These are phyloP conservation scores for Gynochthodes officinalis DNA, from an alignment of 257 asterid genomes.

Conservation along the genomic window DNA sequence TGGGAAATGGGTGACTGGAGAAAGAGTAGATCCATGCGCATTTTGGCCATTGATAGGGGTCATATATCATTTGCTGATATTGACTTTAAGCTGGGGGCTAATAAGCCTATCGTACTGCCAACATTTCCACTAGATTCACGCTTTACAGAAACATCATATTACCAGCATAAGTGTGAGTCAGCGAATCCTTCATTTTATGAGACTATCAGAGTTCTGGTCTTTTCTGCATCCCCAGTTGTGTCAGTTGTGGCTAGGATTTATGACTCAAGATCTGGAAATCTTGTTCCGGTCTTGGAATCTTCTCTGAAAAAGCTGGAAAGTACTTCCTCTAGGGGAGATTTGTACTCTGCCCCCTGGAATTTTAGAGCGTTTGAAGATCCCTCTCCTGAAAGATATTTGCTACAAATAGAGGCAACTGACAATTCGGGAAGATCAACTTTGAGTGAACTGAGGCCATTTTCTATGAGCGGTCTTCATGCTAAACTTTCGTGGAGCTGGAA, in stretches of 20 bases:
- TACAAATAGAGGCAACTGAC: constrained; percentile 77
- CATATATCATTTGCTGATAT: constrained; percentile 67
- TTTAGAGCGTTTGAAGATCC: constrained; percentile 77
- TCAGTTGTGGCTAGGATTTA: constrained; percentile 78
- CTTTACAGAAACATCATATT: constrained; percentile 37
- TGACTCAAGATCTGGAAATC: constrained; percentile 62
- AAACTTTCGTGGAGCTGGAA: constrained; percentile 65
- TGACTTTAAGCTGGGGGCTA: constrained; percentile 53
- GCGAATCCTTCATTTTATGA: constrained; percentile 37
- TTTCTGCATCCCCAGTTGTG: constrained; percentile 63
- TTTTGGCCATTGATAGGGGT: constrained; percentile 82
- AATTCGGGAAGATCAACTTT: constrained; percentile 48
- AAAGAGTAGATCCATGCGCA: constrained; percentile 71
- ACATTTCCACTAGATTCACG: constrained; percentile 86
- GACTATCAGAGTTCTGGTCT: constrained; percentile 63
- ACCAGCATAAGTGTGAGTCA: constrained; percentile 34
- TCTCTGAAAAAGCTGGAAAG: constrained; percentile 49
- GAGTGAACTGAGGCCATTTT: constrained; percentile 76
- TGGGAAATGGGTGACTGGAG: constrained; percentile 99
- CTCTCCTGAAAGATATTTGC: constrained; percentile 64
- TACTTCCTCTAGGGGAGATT: constrained; percentile 49
- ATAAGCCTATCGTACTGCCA: constrained; percentile 69
- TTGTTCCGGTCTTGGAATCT: constrained; percentile 54
- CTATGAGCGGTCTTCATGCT: constrained; percentile 57
- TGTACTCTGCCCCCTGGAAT: constrained; percentile 73